phyloP scores from a whole-genome alignment of 2,329 filamentous ascomycete species.

The Rutstroemia sp. region DNA sequence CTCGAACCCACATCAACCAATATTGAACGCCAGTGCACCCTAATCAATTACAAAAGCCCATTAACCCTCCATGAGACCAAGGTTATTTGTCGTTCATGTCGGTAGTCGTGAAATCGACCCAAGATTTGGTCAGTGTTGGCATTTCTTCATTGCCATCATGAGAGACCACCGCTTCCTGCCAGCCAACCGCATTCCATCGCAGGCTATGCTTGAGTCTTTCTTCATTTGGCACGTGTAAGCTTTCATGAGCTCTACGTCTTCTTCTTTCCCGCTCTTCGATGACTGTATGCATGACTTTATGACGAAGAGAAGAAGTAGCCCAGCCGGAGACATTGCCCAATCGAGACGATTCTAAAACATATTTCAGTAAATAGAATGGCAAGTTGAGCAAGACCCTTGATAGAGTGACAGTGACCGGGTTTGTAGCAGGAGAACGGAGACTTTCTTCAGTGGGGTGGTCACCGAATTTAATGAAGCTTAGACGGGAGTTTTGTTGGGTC shows the following conservation, averaged over 20 bases:
- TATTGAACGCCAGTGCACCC: constrained; percentile 12
- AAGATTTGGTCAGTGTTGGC: constrained; percentile 20
- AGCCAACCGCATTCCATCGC: constrained; percentile 29
- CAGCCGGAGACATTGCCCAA: constrained; percentile 46
- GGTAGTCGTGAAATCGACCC: constrained; percentile 18
- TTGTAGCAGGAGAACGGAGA: constrained; percentile 24
- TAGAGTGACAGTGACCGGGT: constrained; percentile 37
- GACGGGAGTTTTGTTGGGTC: constrained; percentile 40
- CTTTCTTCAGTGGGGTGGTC: constrained; percentile 41
- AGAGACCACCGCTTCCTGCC: constrained; percentile 27
- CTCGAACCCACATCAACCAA: constrained; percentile 7
- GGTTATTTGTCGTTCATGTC: neutral
- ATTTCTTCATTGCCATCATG: constrained; percentile 17
- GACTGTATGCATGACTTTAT: constrained; percentile 42
- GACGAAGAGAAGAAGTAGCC: constrained; percentile 39
- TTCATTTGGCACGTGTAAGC: constrained; percentile 19
- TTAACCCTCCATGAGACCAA: neutral
- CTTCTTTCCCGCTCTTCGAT: constrained; percentile 51
- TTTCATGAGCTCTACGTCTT: constrained; percentile 31
- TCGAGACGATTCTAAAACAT: constrained; percentile 53
- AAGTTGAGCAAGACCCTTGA: constrained; percentile 64
- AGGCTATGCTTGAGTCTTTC: constrained; percentile 22
- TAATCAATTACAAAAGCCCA: constrained; percentile 9
- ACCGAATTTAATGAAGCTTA: constrained; percentile 65
- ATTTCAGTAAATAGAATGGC: constrained; percentile 59